Evolutionary conservation across 169 alveolate species (phyloP), one percentile per base, ranked within the genome.

Genomic region (Cryptosporidium baileyi): DNA sequence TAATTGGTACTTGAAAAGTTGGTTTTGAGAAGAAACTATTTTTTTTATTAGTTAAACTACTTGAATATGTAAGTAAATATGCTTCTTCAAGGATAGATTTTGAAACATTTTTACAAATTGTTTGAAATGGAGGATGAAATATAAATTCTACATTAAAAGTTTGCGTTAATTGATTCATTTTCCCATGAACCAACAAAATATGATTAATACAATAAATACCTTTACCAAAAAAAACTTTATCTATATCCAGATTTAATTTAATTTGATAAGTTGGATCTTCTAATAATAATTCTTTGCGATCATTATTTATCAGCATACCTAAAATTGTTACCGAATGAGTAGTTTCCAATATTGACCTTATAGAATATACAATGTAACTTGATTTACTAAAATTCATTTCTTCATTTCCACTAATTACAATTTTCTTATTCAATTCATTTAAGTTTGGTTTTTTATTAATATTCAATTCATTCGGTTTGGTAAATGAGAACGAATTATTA

Each of bases 51-150:
- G 5, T 30, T 1, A 3, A 19, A 57, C 11, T 57, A 30, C 40
- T 19, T 19, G 34, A 19, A 30, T 24, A 19, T 3, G 26, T 57
- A 57, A 6, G 41, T 30, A 22, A 2, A 19, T 22, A 57, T 57
- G 63, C n/a, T 7, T 57, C 26, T 19, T 57, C 63, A 24, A 57
- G 40, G 13, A 57, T 57, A 7, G 13, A 4, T 13, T 17, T 65
- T 34, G 81, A 22, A 7, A 38, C 8, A 65, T 65, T 32, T n/a
- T 65, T 30, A 65, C 40, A 28, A 47, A 54, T 24, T 36, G 22
- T n/a, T 54, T 54, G 57, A 45, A 32, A 36, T 54, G 85, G 85
- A 17, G 85, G 85, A 41, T 74, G 85, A 40, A 74, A 74, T 59
- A 74, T 52, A 6, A 41, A 54, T 2, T 74, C 59, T 17, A 74